These are phyloP conservation scores for Exophiala alcalophila DNA, from an alignment of 2,329 filamentous ascomycete species.

Conservation along the genomic window DNA sequence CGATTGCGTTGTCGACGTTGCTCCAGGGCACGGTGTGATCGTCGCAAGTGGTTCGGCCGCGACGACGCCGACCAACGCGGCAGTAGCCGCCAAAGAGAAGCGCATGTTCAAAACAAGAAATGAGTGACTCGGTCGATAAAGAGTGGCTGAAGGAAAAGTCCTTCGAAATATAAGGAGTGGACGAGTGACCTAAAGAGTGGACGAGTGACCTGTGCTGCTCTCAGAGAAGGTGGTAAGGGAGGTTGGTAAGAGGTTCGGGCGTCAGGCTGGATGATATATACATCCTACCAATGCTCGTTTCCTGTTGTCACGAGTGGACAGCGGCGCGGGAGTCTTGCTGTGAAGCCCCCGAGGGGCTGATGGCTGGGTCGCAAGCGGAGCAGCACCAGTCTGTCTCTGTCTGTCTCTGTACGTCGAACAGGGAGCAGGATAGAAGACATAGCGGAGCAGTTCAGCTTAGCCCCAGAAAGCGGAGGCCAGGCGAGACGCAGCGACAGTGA, in stretches of 20 bases:
- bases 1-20: conserved; percentile 3
- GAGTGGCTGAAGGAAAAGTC: conserved; percentile 23
- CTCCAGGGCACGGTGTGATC: conserved; percentile 20
- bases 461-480: too few species aligned
- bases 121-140: conserved; percentile 11
- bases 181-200: too few species aligned
- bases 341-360: too few species aligned
- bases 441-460: too few species aligned
- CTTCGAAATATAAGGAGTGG: conserved; percentile 21
- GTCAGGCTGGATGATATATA: conserved; percentile 20
- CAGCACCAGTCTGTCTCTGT: too few species aligned
- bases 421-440: too few species aligned
- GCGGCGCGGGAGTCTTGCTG: conserved; percentile 3
- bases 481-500: too few species aligned
- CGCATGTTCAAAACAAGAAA: conserved; percentile 20
- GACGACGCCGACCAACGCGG: conserved; percentile 18
- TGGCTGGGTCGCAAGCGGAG: too few species aligned
- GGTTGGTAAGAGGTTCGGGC: conserved; percentile 13
- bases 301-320: conserved; percentile 2
- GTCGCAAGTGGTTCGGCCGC: conserved; percentile 19
- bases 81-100: conserved; percentile 15
- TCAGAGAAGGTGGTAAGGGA: conserved; percentile 10
- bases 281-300: conserved; percentile 6
- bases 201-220: conserved; percentile 22
- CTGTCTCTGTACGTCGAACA: too few species aligned